Base-by-base conservation (phyloP, 192 early-diverging fungal genomes). In the Entrophospora sp. region DNA sequence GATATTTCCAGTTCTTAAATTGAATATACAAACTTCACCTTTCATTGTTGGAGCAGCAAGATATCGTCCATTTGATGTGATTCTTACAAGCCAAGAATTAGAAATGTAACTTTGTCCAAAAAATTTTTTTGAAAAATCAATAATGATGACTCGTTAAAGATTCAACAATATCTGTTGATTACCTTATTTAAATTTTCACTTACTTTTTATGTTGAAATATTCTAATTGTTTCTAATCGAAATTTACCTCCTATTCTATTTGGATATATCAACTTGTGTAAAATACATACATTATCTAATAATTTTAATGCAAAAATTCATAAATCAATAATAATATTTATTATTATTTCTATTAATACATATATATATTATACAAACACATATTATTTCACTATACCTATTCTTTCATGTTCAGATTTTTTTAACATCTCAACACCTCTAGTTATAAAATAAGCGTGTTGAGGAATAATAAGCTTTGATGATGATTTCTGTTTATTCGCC, bases 81-180 rank as follows among this genome's bases (percentile, higher is more conserved):
- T 80, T 34, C 93, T 92, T 37, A 91, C 90, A n/a, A 93, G 76
- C 95, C 95, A 97, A 30, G 95, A 96, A 70, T 97, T 97, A 20
- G 94, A 87, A 63, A 79, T 80, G 64, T 90, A 90, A 42, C 87
- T 90, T 68, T 18, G 31, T 20, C 27, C 2, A 28, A 40, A 57
- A 25, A 20, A 32, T 24, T 37, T 28, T 28, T 1, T 25, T 61
- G 6, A 64, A 64, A 4, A 3, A 57, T 20, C 37, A 20, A 5
- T 38, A 20, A 42, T 56, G 12, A 60, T n/a, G n/a, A n/a, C n/a
- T n/a, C n/a, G n/a, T n/a, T n/a, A n/a, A n/a, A n/a, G n/a, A n/a
- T n/a, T n/a, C n/a, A n/a, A n/a, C n/a, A n/a, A n/a, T n/a, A n/a
- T n/a, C n/a, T n/a, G n/a, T n/a, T n/a, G n/a, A n/a, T n/a, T n/a